Evolutionary conservation across 2,329 filamentous ascomycete species (phyloP), one percentile per base, ranked within the genome.

Genomic region (Chaetomiaceae sp.): DNA sequence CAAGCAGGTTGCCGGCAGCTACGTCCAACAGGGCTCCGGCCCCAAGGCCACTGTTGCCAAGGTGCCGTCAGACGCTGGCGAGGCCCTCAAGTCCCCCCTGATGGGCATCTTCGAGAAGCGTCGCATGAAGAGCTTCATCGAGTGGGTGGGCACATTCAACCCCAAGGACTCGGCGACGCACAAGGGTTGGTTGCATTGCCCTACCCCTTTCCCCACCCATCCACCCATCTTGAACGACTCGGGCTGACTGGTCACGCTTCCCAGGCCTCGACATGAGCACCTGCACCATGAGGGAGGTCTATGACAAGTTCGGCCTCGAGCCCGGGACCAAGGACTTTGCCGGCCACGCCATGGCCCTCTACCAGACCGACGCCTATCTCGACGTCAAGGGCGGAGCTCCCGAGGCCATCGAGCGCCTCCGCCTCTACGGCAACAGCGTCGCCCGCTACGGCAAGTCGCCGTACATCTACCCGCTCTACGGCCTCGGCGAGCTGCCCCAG

Each of bases 91-190:
- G 65, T 97, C 92, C 44, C 90, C 91, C 45, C 76, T 99, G 64
- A 96, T 99, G 89, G 93, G 93, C 53, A 78, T 97, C 54, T 96
- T 96, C 58, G 93, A 99, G 79, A 99, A 99, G 83, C 85, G 91
- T 64, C 82, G 93, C 64, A 95, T 95, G 72, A 95, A 95, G 83
- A 86, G 84, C 71, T 99, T 97, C 74, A 82, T 97, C 63, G 89
- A 96, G 72, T 97, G 90, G 89, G 82, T 96, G 63, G 92, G 90
- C 59, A 81, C 81, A 58, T 96, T 95, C 69, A 85, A 96, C 65
- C 69, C 77, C 66, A 85, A 88, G 60, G 87, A 99, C 67, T 79
- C 90, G 30, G 76, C 82, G 45, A 91, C 89, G 63, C 91, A 97
- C 79, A 92, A 93, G 71, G 92, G 92, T 95, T 70, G 59, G 77